These are phyloP conservation scores for Dothideomycetes sp. DNA, from an alignment of 2,329 filamentous ascomycete genomes.

Conservation along the genomic window DNA sequence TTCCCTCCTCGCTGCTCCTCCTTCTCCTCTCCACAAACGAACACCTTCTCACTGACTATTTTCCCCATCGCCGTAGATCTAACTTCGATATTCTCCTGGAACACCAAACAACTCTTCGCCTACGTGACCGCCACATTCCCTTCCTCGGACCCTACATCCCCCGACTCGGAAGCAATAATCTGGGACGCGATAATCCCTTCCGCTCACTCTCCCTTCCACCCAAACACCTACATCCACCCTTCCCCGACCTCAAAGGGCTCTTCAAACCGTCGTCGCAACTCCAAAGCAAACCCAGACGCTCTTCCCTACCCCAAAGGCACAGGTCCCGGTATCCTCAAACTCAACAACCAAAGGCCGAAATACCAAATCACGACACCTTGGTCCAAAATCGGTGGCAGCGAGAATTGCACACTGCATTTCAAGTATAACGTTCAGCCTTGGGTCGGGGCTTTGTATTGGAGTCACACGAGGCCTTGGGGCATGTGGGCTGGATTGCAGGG, in stretches of 20 bases:
- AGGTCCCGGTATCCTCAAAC: conserved; percentile 58
- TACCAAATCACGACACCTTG: conserved; percentile 92
- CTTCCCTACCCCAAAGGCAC: conserved; percentile 24
- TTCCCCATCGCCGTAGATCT: conserved; percentile 49
- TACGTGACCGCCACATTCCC: conserved; percentile 77
- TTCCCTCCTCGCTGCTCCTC: neutral
- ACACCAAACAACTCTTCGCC: conserved; percentile 96
- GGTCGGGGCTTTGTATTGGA: conserved; percentile 85
- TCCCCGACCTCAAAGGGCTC: conserved; percentile 40
- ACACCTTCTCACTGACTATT: conserved; percentile 12
- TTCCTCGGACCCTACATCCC: conserved; percentile 28
- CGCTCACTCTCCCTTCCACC: conserved; percentile 48
- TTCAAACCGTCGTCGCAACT: conserved; percentile 20
- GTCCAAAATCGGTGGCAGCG: conserved; percentile 63
- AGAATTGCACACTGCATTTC: conserved; percentile 67
- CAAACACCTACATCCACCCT: conserved; percentile 44
- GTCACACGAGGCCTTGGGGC: conserved; percentile 34
- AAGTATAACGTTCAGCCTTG: conserved; percentile 98
- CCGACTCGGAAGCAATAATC: conserved; percentile 63
- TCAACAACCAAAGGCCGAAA: conserved; percentile 83
- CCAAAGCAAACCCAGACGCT: conserved; percentile 18
- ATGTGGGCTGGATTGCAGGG: conserved; percentile 57
- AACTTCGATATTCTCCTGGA: conserved; percentile 92
- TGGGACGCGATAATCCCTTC: conserved; percentile 92
- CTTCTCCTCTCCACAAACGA: neutral